A percentile compares a stretch with the other conserved stretches of the same genome.
Conservation (phyloP, 1,284 basidiomycete species). For the Farysia itapuensis region DNA sequence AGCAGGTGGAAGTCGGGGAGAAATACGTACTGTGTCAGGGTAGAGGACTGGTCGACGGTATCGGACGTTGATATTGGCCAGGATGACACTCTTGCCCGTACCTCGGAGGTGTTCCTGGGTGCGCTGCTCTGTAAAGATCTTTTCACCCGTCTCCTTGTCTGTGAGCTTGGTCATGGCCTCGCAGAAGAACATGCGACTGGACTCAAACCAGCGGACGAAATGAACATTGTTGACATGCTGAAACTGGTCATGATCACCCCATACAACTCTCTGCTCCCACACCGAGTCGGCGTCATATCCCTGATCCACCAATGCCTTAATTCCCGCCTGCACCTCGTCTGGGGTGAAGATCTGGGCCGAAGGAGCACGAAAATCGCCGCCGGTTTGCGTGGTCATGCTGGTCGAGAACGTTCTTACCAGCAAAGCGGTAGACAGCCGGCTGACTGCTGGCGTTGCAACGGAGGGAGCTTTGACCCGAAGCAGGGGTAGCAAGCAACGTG, state of each 20-base stretch:
- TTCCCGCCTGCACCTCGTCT: constrained; percentile 3
- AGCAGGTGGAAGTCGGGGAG: background rate
- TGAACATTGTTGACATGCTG: constrained; percentile 54
- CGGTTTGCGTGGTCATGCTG: no score
- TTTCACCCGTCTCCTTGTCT: background rate
- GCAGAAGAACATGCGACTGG: constrained; percentile 39
- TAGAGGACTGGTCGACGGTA: constrained; percentile 47
- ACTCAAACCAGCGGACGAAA: constrained; percentile 52
- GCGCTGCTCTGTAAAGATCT: constrained; percentile 6
- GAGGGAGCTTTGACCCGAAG: no score
- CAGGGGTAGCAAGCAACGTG: no score
- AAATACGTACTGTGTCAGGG: constrained; percentile 39
- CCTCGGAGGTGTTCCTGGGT: constrained; percentile 31
- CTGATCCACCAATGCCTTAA: background rate
- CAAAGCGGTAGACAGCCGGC: no score
- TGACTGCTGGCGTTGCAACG: no score
- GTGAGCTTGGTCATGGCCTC: constrained; percentile 4
- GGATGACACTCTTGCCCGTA: constrained; percentile 41
- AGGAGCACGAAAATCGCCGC: background rate
- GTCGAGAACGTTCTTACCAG: no score
- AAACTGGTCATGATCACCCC: constrained; percentile 50
- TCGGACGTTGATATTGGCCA: constrained; percentile 44
- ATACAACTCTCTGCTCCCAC: constrained; percentile 39
- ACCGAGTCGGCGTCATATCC: constrained; percentile 14
- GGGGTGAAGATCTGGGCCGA: background rate